A percentile compares a stretch with the other conserved stretches of the same genome.
These are phyloP conservation scores for Cordyceps fumosorosea DNA, from an alignment of 2,329 filamentous ascomycete genomes.

Conservation along the genomic window DNA sequence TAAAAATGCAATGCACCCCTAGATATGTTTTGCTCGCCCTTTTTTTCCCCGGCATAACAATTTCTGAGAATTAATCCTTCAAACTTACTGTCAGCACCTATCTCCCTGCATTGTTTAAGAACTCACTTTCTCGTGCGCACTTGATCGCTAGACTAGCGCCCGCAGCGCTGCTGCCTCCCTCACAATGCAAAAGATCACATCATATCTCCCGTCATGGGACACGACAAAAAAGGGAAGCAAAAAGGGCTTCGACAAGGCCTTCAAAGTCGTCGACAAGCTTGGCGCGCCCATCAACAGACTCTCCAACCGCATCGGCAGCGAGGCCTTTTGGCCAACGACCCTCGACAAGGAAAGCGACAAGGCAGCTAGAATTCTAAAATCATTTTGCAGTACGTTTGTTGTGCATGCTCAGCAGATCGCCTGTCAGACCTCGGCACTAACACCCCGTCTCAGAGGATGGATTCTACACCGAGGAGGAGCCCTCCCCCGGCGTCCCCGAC, in stretches of 20 bases:
- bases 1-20: not conserved
- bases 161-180: not conserved
- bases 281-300: constrained; percentile 74
- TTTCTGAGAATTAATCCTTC: not conserved
- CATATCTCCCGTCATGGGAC: constrained; percentile 41
- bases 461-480: constrained; percentile 38
- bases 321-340: constrained; percentile 80
- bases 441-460: constrained; percentile 37
- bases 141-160: not conserved
- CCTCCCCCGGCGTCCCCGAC: constrained; percentile 15
- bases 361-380: constrained; percentile 73
- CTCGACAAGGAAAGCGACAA: constrained; percentile 90
- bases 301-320: constrained; percentile 73
- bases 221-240: constrained; percentile 49
- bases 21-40: not conserved
- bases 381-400: constrained; percentile 67
- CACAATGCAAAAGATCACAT: constrained; percentile 29
- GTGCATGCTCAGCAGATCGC: not conserved
- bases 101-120: not conserved
- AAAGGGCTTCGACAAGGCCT: constrained; percentile 68
- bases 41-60: not conserved
- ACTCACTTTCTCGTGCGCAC: too few species aligned
- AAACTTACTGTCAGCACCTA: not conserved
- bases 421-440: not conserved
- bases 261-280: constrained; percentile 42